Conservation (phyloP, 306 rosid species). For the Cicer judaicum region DNA sequence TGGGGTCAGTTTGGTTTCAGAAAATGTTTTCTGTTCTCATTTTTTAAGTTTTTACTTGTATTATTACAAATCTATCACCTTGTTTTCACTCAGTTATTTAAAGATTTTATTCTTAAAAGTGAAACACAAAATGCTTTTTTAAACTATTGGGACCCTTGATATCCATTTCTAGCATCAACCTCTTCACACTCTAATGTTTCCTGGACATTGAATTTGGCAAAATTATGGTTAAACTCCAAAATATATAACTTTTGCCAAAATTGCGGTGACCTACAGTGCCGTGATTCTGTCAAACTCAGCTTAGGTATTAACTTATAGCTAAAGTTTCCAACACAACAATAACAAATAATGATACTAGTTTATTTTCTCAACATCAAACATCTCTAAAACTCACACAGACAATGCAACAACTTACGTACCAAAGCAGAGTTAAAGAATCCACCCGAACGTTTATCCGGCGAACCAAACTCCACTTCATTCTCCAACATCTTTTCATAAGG, state of each 20-base stretch:
- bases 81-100: not conserved
- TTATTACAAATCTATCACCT: not conserved
- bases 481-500: slow-evolving; percentile 97
- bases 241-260: too few relatives aligned
- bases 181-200: slow-evolving; percentile 8
- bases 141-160: slow-evolving; percentile 1
- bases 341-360: slow-evolving; percentile 10
- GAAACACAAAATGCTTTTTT: not conserved
- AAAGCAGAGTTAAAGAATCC: slow-evolving; percentile 90
- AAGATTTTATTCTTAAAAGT: not conserved
- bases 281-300: not conserved
- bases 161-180: slow-evolving; percentile 26
- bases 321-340: not conserved
- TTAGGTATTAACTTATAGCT: not conserved
- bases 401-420: slow-evolving; percentile 57
- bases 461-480: slow-evolving; percentile 89
- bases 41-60: not conserved
- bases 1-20: not conserved
- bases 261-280: too few relatives aligned
- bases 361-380: not conserved
- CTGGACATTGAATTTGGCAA: too few relatives aligned
- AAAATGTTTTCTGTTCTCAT: not conserved
- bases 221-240: too few relatives aligned
- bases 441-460: slow-evolving; percentile 89
- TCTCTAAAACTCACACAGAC: not conserved